These are phyloP conservation scores for Cadophora malorum DNA, from an alignment of 2,329 filamentous ascomycete species.

Conservation along the genomic window DNA sequence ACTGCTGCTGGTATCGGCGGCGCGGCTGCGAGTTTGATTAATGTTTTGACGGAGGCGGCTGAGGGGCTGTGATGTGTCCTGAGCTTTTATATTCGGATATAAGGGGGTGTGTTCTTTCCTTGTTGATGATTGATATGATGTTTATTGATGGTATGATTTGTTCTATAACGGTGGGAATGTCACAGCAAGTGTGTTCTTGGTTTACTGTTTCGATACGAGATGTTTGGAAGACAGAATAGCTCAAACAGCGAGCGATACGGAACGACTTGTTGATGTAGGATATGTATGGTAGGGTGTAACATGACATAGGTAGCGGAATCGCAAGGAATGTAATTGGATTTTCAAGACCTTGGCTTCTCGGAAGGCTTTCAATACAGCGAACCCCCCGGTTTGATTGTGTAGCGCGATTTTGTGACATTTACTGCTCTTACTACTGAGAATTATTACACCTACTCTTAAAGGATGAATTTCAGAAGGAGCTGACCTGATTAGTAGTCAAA, in stretches of 20 bases:
- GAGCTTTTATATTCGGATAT: neutral
- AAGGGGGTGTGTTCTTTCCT: neutral
- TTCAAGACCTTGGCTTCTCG: no score
- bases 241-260: conserved; percentile 1
- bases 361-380: no score
- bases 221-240: neutral
- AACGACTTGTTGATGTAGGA: neutral
- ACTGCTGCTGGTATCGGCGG: conserved; percentile 65
- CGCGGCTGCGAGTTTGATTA: conserved; percentile 63
- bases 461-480: no score
- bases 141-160: conserved; percentile 5
- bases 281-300: neutral
- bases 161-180: neutral
- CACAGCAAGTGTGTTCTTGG: neutral
- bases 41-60: conserved; percentile 64
- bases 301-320: no score
- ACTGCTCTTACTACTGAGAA: no score
- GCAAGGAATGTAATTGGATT: no score
- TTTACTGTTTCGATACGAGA: neutral
- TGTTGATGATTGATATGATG: neutral
- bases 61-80: conserved; percentile 35
- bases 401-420: no score
- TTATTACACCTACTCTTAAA: no score
- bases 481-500: no score
- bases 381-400: no score